Percentiles rank a stretch among this genome's conserved stretches.
phyloP scores from a whole-genome alignment of 257 asterid genomes.

The Solanum sejunctum region DNA sequence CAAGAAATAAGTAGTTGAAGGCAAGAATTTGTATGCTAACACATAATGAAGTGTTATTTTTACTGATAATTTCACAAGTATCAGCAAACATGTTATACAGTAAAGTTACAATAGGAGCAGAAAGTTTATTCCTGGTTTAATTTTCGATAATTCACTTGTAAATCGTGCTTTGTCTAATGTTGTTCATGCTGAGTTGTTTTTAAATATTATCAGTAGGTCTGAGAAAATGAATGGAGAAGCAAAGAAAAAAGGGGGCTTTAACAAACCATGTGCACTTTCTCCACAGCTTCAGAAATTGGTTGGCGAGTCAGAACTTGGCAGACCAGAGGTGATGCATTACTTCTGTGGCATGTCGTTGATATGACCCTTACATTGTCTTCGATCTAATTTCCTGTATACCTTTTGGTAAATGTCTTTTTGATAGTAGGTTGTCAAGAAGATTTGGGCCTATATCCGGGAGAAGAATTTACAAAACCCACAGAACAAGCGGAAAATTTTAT shows the following conservation, averaged over 20 bases:
- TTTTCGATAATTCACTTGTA: not conserved
- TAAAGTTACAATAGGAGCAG: not conserved
- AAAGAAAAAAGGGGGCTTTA: slow-evolving; percentile 26
- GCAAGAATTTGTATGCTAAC: not conserved
- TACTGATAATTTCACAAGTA: not conserved
- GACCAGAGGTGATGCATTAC: slow-evolving; percentile 25
- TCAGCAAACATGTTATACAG: not conserved
- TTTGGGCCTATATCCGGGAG: slow-evolving; percentile 35
- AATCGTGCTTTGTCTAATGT: not conserved
- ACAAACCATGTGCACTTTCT: slow-evolving; percentile 31
- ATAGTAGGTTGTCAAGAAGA: slow-evolving; percentile 32
- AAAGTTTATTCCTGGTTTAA: not conserved
- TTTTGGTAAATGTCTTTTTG: not conserved
- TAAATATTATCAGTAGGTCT: slow-evolving; percentile 8
- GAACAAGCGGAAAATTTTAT: slow-evolving; percentile 25
- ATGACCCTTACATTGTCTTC: not conserved
- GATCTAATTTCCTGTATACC: not conserved
- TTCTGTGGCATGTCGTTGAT: not conserved
- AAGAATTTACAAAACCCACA: slow-evolving; percentile 34
- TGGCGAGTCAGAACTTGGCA: slow-evolving; percentile 30
- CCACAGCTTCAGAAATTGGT: slow-evolving; percentile 34
- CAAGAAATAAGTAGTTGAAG: not conserved
- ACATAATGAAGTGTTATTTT: not conserved
- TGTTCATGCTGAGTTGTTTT: not conserved
- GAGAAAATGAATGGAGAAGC: slow-evolving; percentile 2